Conservation (phyloP, 2,329 filamentous ascomycete genomes). For the Pyrenochaeta sp. region DNA sequence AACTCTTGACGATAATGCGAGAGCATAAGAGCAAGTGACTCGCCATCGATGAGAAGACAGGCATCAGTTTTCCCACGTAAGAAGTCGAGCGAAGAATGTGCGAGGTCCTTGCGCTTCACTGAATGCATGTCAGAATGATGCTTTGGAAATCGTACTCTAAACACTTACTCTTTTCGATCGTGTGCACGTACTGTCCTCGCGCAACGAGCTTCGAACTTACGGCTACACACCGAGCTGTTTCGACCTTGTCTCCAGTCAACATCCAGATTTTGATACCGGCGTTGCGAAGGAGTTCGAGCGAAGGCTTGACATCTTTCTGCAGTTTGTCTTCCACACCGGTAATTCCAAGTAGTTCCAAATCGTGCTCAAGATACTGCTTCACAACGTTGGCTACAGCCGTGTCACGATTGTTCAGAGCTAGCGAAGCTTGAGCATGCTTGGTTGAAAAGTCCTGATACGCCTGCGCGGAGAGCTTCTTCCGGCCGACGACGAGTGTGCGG, state of each 20-base stretch:
- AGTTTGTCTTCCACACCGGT: constrained; percentile 98
- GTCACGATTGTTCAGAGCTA: constrained; percentile 82
- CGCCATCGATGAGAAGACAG: constrained; percentile 92
- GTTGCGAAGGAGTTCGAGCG: constrained; percentile 91
- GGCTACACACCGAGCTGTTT: constrained; percentile 95
- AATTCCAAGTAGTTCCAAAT: constrained; percentile 93
- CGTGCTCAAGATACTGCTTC: constrained; percentile 80
- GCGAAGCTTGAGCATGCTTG: constrained; percentile 78
- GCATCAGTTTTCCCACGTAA: constrained; percentile 84
- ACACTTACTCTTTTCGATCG: constrained; percentile 72
- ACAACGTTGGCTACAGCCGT: constrained; percentile 81
- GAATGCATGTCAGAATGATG: not conserved
- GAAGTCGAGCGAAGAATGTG: constrained; percentile 87
- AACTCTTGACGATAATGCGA: constrained; percentile 84
- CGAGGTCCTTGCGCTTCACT: constrained; percentile 81
- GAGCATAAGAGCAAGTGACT: constrained; percentile 84
- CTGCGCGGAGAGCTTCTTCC: constrained; percentile 79
- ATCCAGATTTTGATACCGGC: constrained; percentile 99
- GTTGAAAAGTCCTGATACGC: constrained; percentile 83
- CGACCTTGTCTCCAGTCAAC: constrained; percentile 98
- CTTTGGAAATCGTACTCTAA: not conserved
- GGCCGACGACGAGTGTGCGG: constrained; percentile 91
- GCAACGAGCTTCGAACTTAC: constrained; percentile 94
- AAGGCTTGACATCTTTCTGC: constrained; percentile 94
- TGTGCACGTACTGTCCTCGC: constrained; percentile 94